phyloP scores from a whole-genome alignment of 257 asterid species.

The Lycium ferocissimum region DNA sequence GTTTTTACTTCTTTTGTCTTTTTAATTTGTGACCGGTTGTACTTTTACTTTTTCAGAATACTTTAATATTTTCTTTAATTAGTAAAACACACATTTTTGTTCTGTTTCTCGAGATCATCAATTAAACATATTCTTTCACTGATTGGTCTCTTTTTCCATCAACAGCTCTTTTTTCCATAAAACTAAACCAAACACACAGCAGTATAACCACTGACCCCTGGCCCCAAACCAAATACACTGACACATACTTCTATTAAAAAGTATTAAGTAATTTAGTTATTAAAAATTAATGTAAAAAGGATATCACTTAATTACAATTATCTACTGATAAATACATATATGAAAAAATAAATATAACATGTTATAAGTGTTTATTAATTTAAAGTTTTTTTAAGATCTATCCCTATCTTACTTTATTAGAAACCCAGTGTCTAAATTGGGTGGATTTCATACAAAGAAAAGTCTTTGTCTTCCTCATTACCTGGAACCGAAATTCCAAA shows the following conservation, averaged over 20 bases:
- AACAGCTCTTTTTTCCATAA: slow-evolving; percentile 32
- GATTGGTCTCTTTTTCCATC: slow-evolving; percentile 31
- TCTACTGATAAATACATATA: too few species aligned
- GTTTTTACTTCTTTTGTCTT: neutral
- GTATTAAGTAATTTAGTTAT: neutral
- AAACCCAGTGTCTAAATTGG: slow-evolving; percentile 2
- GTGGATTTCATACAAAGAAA: neutral
- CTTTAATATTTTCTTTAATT: slow-evolving; percentile 19
- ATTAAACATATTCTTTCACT: slow-evolving; percentile 22
- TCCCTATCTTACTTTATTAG: neutral
- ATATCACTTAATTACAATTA: too few species aligned
- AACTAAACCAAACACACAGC: neutral
- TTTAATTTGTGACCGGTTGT: neutral
- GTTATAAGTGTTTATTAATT: too few species aligned
- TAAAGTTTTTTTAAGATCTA: neutral
- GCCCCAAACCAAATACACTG: neutral
- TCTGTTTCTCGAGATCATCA: neutral
- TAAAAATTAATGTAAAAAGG: too few species aligned
- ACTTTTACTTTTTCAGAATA: slow-evolving; percentile 11
- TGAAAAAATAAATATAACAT: too few species aligned
- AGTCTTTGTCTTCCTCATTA: slow-evolving; percentile 12
- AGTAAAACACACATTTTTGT: neutral
- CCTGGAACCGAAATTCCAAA: slow-evolving; percentile 40
- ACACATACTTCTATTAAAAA: neutral
- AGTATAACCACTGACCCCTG: neutral